phyloP scores from a whole-genome alignment of 331 rosid genomes.

The Phaseolus coccineus region DNA sequence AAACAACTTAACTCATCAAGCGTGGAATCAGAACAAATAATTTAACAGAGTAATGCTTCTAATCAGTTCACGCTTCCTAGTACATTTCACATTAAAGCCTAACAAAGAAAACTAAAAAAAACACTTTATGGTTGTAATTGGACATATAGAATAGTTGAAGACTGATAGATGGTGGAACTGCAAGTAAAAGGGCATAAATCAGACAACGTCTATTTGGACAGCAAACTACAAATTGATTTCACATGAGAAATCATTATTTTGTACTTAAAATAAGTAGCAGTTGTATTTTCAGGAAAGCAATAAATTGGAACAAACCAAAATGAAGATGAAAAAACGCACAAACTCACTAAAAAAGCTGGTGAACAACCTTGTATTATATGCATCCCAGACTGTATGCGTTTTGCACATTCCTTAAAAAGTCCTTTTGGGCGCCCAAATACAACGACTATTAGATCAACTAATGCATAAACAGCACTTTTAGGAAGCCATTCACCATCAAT shows the following conservation, averaged over 20 bases:
- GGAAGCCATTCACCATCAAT: conserved; percentile 99
- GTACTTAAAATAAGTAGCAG: conserved; percentile 36
- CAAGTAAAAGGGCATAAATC: conserved; percentile 20
- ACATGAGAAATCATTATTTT: conserved; percentile 29
- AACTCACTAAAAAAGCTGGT: conserved; percentile 27
- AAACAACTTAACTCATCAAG: conserved; percentile 33
- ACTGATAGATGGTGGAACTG: conserved; percentile 6
- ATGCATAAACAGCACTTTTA: conserved; percentile 90
- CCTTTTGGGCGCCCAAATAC: conserved; percentile 94
- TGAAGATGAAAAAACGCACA: conserved; percentile 12
- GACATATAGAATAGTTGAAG: conserved; percentile 20
- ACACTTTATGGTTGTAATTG: conserved; percentile 18
- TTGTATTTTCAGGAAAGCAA: conserved; percentile 20
- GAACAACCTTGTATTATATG: conserved; percentile 70
- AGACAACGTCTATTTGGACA: conserved; percentile 29
- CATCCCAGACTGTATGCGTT: conserved; percentile 91
- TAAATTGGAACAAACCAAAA: conserved; percentile 27
- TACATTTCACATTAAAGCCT: conserved; percentile 31
- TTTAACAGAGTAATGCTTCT: conserved; percentile 18
- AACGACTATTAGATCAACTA: conserved; percentile 90
- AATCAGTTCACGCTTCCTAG: conserved; percentile 27
- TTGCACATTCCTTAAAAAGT: conserved; percentile 90
- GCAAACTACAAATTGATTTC: conserved; percentile 30
- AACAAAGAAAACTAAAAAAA: conserved; percentile 24
- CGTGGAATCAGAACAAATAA: conserved; percentile 8